Percentiles rank a stretch among this genome's conserved stretches.
These are phyloP conservation scores for Tylopilus felleus DNA, from an alignment of 768 basidiomycete species.

Conservation along the genomic window DNA sequence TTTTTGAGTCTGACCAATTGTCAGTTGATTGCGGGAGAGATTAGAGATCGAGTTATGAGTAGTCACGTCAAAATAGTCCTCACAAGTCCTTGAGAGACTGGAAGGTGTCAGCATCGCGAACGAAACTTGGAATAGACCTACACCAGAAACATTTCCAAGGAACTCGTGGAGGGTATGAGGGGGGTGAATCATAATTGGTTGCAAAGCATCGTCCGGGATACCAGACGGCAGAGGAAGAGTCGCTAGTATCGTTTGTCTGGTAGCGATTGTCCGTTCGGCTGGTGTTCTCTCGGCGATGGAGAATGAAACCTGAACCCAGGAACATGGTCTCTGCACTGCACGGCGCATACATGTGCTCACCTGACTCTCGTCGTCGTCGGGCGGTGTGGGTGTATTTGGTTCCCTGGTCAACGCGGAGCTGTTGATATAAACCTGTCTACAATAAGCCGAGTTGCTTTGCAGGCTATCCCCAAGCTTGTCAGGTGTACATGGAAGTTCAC, in stretches of 20 bases:
- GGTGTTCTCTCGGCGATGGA: background rate
- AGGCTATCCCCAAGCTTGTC: slow-evolving; percentile 20
- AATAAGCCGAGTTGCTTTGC: slow-evolving; percentile 29
- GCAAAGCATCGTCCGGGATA: slow-evolving; percentile 62
- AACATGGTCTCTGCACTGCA: background rate
- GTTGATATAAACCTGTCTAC: slow-evolving; percentile 12
- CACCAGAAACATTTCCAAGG: slow-evolving; percentile 53
- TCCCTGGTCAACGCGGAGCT: slow-evolving; percentile 7
- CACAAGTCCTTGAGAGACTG: slow-evolving; percentile 60
- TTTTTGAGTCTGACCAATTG: slow-evolving; percentile 50
- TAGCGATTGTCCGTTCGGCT: slow-evolving; percentile 44
- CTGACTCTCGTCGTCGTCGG: slow-evolving; percentile 4
- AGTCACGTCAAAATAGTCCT: slow-evolving; percentile 20
- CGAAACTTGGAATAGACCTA: slow-evolving; percentile 32
- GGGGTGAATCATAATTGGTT: slow-evolving; percentile 64
- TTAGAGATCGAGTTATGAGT: background rate
- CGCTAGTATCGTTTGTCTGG: slow-evolving; percentile 55
- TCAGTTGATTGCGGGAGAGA: background rate
- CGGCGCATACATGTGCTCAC: slow-evolving; percentile 22
- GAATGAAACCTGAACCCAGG: slow-evolving; percentile 1
- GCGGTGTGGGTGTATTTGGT: background rate
- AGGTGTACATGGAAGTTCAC: slow-evolving; percentile 14
- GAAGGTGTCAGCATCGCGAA: slow-evolving; percentile 7
- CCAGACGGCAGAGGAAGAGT: slow-evolving; percentile 60
- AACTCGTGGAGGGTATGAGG: slow-evolving; percentile 70